Evolutionary conservation across 345 rosid genomes (phyloP).

Genomic region (Citrus maxima): DNA sequence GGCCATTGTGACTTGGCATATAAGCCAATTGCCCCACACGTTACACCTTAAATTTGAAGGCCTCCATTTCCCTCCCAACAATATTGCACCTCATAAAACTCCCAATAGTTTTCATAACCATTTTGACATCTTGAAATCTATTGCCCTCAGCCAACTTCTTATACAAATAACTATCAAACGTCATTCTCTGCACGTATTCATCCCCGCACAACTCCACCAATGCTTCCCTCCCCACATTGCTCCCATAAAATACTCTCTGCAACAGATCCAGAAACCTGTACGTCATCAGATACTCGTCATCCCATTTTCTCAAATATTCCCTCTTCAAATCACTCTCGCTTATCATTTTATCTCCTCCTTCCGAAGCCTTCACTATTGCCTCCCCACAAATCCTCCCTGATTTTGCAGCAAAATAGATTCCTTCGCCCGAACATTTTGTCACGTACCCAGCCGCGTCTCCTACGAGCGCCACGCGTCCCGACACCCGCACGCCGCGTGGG

Average conservation of each 20-base stretch:
- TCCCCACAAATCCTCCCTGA: slow-evolving; percentile 66
- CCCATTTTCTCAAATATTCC: slow-evolving; percentile 59
- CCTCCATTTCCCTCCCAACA: slow-evolving; percentile 13
- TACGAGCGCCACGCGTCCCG: slow-evolving; percentile 56
- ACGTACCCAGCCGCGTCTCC: slow-evolving; percentile 78
- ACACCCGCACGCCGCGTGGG: slow-evolving; percentile 48
- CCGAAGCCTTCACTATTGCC: slow-evolving; percentile 58
- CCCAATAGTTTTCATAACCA: slow-evolving; percentile 39
- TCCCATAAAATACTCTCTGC: slow-evolving; percentile 53
- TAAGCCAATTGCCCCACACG: too few relatives aligned
- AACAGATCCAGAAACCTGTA: slow-evolving; percentile 53
- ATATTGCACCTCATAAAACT: slow-evolving; percentile 46
- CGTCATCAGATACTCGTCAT: slow-evolving; percentile 34
- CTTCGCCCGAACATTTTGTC: slow-evolving; percentile 64
- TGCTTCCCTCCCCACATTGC: slow-evolving; percentile 50
- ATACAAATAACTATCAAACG: slow-evolving; percentile 67
- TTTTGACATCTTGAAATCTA: slow-evolving; percentile 43
- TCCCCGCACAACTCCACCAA: slow-evolving; percentile 65
- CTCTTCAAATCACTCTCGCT: slow-evolving; percentile 53
- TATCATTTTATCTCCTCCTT: slow-evolving; percentile 41
- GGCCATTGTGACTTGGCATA: too few relatives aligned
- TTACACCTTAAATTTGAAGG: not conserved
- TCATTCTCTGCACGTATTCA: slow-evolving; percentile 71
- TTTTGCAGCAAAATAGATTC: slow-evolving; percentile 73
- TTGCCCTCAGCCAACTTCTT: slow-evolving; percentile 46